These are phyloP conservation scores for Paecilomyces variotii DNA, from an alignment of 2,329 filamentous ascomycete genomes.

Conservation along the genomic window DNA sequence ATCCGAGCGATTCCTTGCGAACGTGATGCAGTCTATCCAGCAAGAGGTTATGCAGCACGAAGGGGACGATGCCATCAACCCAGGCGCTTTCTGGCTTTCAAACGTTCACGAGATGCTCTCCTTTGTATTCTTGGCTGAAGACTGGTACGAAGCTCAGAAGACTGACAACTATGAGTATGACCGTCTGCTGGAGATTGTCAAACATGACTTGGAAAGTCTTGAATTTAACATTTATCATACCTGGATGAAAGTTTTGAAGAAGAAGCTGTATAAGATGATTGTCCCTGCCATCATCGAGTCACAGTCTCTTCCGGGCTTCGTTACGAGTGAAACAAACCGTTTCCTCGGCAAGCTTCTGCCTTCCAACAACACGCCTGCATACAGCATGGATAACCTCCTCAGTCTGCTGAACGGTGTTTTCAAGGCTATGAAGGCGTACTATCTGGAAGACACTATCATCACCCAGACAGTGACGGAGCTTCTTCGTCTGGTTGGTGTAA, in stretches of 20 bases:
- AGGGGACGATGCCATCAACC: conserved; percentile 92
- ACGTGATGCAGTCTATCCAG: conserved; percentile 99
- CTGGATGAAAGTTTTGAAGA: conserved; percentile 99
- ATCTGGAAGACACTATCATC: conserved; percentile 91
- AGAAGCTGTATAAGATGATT: conserved; percentile 99
- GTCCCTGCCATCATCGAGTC: conserved; percentile 99
- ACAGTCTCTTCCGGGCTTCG: conserved; percentile 93
- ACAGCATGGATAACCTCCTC: conserved; percentile 98
- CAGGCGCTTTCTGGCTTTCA: conserved; percentile 95
- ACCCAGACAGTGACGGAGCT: conserved; percentile 93
- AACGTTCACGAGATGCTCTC: conserved; percentile 99
- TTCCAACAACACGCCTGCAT: conserved; percentile 83
- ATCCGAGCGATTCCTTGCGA: conserved; percentile 95
- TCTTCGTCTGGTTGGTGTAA: conserved; percentile 86
- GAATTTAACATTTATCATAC: conserved; percentile 99
- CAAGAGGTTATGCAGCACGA: conserved; percentile 99
- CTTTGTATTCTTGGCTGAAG: conserved; percentile 96
- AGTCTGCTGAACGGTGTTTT: conserved; percentile 94
- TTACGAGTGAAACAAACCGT: conserved; percentile 96
- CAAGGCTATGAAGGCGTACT: conserved; percentile 98
- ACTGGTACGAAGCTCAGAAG: conserved; percentile 99
- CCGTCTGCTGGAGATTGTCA: conserved; percentile 93
- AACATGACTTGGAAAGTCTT: conserved; percentile 94
- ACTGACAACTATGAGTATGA: conserved; percentile 99
- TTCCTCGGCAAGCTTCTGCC: conserved; percentile 96